Evolutionary conservation across 2,329 filamentous ascomycete species (phyloP).

Genomic region (Aspergillus floridensis): DNA sequence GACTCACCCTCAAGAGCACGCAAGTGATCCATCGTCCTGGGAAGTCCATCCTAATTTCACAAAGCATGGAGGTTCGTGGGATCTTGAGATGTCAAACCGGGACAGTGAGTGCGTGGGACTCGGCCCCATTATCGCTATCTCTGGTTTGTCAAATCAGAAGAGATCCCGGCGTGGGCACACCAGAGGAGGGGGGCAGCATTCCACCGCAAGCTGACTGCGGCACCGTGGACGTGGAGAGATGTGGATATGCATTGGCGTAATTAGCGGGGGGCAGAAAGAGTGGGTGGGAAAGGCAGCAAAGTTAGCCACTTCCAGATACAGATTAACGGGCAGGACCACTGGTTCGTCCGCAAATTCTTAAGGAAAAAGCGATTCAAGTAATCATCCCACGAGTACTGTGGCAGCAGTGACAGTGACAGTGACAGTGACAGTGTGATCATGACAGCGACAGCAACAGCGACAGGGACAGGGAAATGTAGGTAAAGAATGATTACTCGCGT

Average conservation of each 20-base stretch:
- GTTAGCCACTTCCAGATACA: background rate
- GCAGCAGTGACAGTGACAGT: background rate
- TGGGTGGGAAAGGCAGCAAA: background rate
- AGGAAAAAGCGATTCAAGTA: too few species aligned
- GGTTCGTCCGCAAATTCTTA: background rate
- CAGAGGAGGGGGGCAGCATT: background rate
- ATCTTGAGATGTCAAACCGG: constrained; percentile 2
- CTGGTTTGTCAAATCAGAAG: constrained; percentile 12
- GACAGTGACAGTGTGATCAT: background rate
- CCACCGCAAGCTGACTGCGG: background rate
- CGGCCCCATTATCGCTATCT: constrained; percentile 9
- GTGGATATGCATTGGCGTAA: background rate
- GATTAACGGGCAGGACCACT: background rate
- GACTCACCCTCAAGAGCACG: background rate
- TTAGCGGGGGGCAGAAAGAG: background rate
- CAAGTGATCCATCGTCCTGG: background rate
- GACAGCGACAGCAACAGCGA: background rate
- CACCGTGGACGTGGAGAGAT: background rate
- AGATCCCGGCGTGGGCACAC: background rate
- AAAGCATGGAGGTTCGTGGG: constrained; percentile 2
- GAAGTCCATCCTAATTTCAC: background rate
- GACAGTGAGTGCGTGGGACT: constrained; percentile 9
- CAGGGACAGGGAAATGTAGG: background rate
- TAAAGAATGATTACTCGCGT: background rate
- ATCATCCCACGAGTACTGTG: background rate